Percentiles rank a stretch among this genome's conserved stretches.
Conservation (phyloP, 73 alveolate species). For the Paramecium sexaurelia region DNA sequence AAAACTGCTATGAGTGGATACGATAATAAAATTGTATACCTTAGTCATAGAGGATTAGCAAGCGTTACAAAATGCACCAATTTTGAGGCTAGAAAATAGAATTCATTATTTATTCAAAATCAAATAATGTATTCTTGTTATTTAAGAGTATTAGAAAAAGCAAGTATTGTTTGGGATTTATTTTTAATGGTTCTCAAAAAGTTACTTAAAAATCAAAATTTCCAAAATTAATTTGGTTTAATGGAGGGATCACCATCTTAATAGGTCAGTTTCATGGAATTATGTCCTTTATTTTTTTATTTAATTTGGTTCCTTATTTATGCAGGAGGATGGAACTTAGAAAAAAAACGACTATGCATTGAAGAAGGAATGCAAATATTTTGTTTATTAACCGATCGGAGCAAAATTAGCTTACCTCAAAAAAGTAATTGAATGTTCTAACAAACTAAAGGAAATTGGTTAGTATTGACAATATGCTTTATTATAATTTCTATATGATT, state of each 20-base stretch:
- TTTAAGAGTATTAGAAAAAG: constrained; percentile 13
- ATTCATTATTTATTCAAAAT: neutral
- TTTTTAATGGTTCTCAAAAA: constrained; percentile 60
- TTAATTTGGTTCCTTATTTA: constrained; percentile 46
- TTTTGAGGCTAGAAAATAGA: neutral
- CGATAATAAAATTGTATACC: neutral
- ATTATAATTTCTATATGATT: neutral
- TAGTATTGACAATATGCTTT: constrained; percentile 42
- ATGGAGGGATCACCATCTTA: constrained; percentile 66
- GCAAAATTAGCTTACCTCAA: constrained; percentile 56
- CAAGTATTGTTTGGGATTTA: constrained; percentile 51
- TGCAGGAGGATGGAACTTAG: neutral
- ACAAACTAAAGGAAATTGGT: constrained; percentile 41
- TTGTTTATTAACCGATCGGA: constrained; percentile 66
- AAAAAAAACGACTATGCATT: neutral
- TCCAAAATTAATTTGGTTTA: constrained; percentile 62
- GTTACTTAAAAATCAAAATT: constrained; percentile 15
- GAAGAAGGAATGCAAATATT: constrained; percentile 55
- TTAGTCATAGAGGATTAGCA: neutral
- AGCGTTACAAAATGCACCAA: neutral
- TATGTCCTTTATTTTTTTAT: constrained; percentile 53
- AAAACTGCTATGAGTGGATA: neutral
- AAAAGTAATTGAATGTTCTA: constrained; percentile 4
- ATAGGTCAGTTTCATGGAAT: constrained; percentile 43
- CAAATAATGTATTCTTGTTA: constrained; percentile 50